Evolutionary conservation across 2,329 filamentous ascomycete species (phyloP), one percentile per base, ranked within the genome.

Genomic region (Stagonosporopsis cucurbitacearum): DNA sequence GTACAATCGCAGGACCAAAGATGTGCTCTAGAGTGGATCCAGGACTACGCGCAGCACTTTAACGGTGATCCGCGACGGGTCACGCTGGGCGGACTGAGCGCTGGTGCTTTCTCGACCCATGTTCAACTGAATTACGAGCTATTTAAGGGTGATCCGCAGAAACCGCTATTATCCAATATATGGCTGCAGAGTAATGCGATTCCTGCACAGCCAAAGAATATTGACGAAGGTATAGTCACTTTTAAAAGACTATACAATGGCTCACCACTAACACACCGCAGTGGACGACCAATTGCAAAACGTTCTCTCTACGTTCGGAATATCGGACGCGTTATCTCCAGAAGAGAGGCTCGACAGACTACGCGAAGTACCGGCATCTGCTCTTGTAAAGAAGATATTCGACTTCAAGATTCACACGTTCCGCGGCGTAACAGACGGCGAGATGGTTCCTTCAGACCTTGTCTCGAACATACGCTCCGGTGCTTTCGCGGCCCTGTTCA

Each of bases 151-250:
- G n/a, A 49, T 15, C 40, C 44, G 9, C 33, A 40, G 13, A 54
- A 11, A 9, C 45, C 51, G 12, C 26, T 54, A 2, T 54, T 54
- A 19, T 42, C 40, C 11, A 51, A 37, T 8, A 32, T 57, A 6
- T 53, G 47, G 47, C 19, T 57, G 11, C 47, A 57, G 17, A 52
- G 47, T 8, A 57, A 57, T 17, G 54, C 54, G n/a, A 44, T 57
- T 32, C 54, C 54, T 25, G 54, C 54, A 3, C 54, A 57, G 25
- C 54, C 54, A 5, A 57, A 57, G 37, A 32, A 20, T 11, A 32
- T 54, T 2, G 4, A 33, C 3, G 51, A 54, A 54, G 51, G 51
- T 54, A 40, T 2, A 8, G 7, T 25, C 15, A 15, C 11, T 28
- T 20, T 1, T 43, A 1, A 26, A 19, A 12, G 9, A 15, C 20